Percentiles rank a stretch among this genome's conserved stretches.
These are phyloP conservation scores for Echria macrotheca DNA, from an alignment of 495 filamentous ascomycete genomes.

Conservation along the genomic window DNA sequence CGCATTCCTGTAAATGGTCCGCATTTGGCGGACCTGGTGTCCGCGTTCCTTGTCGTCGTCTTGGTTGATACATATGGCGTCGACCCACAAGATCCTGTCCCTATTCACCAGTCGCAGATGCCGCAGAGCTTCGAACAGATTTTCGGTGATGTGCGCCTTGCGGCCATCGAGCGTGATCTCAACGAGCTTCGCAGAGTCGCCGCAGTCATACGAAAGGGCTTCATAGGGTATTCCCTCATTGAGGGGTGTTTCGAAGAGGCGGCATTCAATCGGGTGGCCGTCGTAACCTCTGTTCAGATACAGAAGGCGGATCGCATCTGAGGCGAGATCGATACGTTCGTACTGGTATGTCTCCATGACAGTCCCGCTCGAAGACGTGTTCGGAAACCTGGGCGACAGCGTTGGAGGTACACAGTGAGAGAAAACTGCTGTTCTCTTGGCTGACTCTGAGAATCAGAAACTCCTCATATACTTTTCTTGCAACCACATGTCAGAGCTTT, in stretches of 20 bases:
- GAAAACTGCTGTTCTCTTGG: too few species aligned
- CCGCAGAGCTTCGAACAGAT: slow-evolving; percentile 1
- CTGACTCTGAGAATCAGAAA: too few species aligned
- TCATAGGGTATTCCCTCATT: slow-evolving; percentile 16
- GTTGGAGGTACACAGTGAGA: too few species aligned
- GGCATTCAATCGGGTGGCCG: not conserved
- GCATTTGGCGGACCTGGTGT: slow-evolving; percentile 15
- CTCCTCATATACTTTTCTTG: too few species aligned
- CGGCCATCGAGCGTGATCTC: slow-evolving; percentile 1
- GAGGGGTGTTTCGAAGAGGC: not conserved
- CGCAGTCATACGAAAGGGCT: slow-evolving; percentile 33
- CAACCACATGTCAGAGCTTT: too few species aligned
- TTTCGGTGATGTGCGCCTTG: not conserved
- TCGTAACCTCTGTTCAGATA: not conserved
- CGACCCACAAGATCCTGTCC: slow-evolving; percentile 16
- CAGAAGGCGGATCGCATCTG: slow-evolving; percentile 1
- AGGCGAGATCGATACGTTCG: not conserved
- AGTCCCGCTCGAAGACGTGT: not conserved
- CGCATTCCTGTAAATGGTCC: slow-evolving; percentile 5
- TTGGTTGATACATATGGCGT: slow-evolving; percentile 20
- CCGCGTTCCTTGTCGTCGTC: slow-evolving; percentile 7
- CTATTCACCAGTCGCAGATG: not conserved
- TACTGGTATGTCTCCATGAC: not conserved
- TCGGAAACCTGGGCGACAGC: too few species aligned
- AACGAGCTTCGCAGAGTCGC: not conserved